Percentiles rank a stretch among this genome's conserved stretches.
Evolutionary conservation across 441 rosid species (phyloP).

Genomic region (Pelargonium fulgidum): DNA sequence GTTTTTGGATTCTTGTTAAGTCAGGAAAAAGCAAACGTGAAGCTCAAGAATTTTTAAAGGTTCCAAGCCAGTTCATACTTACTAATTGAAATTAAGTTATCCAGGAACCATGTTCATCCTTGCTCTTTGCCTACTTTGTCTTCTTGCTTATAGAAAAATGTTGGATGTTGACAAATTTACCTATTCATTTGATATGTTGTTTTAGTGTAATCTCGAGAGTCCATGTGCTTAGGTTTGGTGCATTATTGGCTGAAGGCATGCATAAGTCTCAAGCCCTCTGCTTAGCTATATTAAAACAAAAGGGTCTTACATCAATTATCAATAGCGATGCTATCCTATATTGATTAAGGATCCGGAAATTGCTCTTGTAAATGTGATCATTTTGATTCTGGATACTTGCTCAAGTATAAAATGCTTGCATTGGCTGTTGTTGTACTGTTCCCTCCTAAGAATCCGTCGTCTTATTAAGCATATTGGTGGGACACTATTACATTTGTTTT

Average conservation of each 20-base stretch:
- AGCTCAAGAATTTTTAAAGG: conserved; percentile 71
- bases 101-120: neutral
- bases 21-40: conserved; percentile 69
- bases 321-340: neutral
- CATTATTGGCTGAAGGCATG: neutral
- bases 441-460: neutral
- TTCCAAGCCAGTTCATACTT: conserved; percentile 12
- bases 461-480: neutral
- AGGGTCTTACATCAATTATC: neutral
- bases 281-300: neutral
- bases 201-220: neutral
- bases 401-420: neutral
- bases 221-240: neutral
- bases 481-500: neutral
- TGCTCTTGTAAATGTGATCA: neutral
- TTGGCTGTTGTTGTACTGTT: neutral
- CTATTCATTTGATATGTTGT: neutral
- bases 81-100: neutral
- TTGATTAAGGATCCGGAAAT: neutral
- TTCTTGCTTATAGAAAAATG: neutral
- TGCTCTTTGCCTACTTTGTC: neutral
- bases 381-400: neutral
- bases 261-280: neutral
- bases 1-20: conserved; percentile 86
- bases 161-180: neutral